A percentile compares a stretch with the other conserved stretches of the same genome.
These are phyloP conservation scores for Porphyrellus cyaneotinctus DNA, from an alignment of 768 basidiomycete species.

Conservation along the genomic window DNA sequence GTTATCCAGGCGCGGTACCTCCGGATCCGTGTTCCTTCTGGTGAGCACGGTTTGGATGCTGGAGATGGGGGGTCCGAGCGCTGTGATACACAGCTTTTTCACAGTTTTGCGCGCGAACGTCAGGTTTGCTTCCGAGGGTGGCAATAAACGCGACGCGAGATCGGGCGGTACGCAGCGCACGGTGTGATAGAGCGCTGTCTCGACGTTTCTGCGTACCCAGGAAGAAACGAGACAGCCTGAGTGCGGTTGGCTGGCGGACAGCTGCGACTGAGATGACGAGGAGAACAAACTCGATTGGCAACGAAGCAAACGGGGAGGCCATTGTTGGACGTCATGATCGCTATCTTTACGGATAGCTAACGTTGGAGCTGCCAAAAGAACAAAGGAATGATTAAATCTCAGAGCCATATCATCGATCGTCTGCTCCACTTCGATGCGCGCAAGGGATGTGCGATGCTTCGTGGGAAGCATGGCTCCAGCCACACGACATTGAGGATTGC, in stretches of 20 bases:
- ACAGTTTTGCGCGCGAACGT: background rate
- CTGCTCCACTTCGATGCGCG: background rate
- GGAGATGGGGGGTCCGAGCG: background rate
- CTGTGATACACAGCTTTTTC: background rate
- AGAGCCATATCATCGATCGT: background rate
- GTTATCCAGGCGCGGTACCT: too few species aligned
- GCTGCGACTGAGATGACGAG: slow-evolving; percentile 37
- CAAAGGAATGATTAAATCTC: background rate
- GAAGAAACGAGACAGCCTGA: slow-evolving; percentile 1
- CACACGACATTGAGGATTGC: background rate
- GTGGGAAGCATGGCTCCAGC: background rate
- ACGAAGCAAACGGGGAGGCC: slow-evolving; percentile 7
- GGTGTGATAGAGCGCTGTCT: slow-evolving; percentile 1
- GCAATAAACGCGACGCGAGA: background rate
- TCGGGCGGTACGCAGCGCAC: slow-evolving; percentile 1
- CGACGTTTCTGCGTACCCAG: background rate
- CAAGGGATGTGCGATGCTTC: background rate
- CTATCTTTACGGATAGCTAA: background rate
- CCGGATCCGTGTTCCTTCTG: background rate
- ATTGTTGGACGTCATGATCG: background rate
- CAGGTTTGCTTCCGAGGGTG: background rate
- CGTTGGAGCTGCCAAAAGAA: background rate
- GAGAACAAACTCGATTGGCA: slow-evolving; percentile 33
- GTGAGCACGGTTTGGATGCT: slow-evolving; percentile 1
- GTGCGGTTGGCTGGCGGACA: background rate